These are phyloP conservation scores for Trypanosoma vivax DNA, from an alignment of 208 protist species.

Conservation along the genomic window DNA sequence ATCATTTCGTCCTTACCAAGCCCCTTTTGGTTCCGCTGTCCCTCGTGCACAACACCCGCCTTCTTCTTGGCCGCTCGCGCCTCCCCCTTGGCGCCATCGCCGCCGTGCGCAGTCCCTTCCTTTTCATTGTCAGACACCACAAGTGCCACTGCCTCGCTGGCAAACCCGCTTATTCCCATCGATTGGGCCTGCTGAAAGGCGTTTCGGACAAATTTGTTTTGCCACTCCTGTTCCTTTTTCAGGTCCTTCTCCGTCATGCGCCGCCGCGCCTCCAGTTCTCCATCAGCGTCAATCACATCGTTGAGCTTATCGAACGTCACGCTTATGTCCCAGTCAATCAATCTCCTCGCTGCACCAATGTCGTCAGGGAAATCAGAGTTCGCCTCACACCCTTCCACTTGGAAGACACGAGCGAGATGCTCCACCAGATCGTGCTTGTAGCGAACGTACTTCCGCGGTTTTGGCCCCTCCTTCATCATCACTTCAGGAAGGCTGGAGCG, in stretches of 20 bases:
- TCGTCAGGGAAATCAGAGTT: constrained; percentile 35
- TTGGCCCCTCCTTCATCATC: constrained; percentile 10
- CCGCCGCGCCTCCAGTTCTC: constrained; percentile 38
- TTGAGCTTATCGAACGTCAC: constrained; percentile 73
- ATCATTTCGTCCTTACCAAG: constrained; percentile 78
- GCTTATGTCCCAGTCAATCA: constrained; percentile 66
- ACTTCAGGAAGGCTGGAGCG: constrained; percentile 45
- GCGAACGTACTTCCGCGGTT: constrained; percentile 39
- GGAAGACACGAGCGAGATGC: constrained; percentile 51
- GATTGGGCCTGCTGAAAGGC: constrained; percentile 77
- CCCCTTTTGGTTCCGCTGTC: constrained; percentile 66
- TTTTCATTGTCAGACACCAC: constrained; percentile 57
- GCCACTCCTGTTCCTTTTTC: constrained; percentile 34
- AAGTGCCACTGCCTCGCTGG: constrained; percentile 41
- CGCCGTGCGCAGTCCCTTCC: constrained; percentile 30
- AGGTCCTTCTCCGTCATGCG: constrained; percentile 61
- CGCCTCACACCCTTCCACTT: constrained; percentile 32
- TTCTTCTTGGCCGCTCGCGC: background rate
- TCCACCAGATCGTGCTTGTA: constrained; percentile 78
- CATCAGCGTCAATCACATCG: constrained; percentile 66
- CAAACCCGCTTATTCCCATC: constrained; percentile 80
- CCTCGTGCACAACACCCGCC: too few relatives aligned
- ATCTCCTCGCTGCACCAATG: constrained; percentile 72
- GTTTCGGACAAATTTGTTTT: constrained; percentile 69
- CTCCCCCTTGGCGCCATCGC: background rate